Evolutionary conservation across 2,329 filamentous ascomycete genomes (phyloP).

Genomic region (Leptoxyphium fumago): DNA sequence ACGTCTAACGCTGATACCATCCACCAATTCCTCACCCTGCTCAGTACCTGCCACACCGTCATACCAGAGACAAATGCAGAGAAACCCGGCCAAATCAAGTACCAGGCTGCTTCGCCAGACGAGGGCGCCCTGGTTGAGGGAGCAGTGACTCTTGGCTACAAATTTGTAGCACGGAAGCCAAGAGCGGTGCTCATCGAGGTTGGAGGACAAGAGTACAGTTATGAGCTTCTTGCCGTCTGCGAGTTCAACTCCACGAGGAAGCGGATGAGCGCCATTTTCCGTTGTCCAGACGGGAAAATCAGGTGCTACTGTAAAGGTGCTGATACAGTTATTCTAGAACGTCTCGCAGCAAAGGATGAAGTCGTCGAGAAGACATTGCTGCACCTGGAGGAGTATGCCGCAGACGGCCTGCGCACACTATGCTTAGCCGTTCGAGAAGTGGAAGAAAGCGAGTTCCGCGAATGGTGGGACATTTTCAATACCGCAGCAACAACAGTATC

Average conservation of each 20-base stretch:
- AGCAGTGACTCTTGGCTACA: constrained; percentile 71
- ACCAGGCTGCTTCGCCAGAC: constrained; percentile 93
- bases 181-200: constrained; percentile 72
- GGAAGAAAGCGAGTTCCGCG: constrained; percentile 71
- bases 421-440: constrained; percentile 92
- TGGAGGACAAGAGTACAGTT: constrained; percentile 59
- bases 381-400: constrained; percentile 96
- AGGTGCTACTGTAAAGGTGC: constrained; percentile 91
- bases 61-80: constrained; percentile 80
- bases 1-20: constrained; percentile 42
- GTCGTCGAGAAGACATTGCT: constrained; percentile 80
- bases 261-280: constrained; percentile 93
- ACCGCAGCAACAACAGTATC: constrained; percentile 78
- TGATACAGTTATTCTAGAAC: constrained; percentile 92
- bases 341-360: constrained; percentile 62
- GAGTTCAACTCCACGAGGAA: constrained; percentile 98
- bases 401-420: constrained; percentile 84
- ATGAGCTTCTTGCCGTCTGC: constrained; percentile 87
- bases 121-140: constrained; percentile 95
- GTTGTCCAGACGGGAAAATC: constrained; percentile 90
- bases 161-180: constrained; percentile 81
- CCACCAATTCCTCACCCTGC: constrained; percentile 72
- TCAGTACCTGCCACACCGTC: constrained; percentile 90
- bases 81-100: constrained; percentile 72
- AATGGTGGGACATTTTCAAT: constrained; percentile 80